Evolutionary conservation across 2,329 filamentous ascomycete species (phyloP), one percentile per base, ranked within the genome.

Genomic region (Furcasterigmium furcatum): DNA sequence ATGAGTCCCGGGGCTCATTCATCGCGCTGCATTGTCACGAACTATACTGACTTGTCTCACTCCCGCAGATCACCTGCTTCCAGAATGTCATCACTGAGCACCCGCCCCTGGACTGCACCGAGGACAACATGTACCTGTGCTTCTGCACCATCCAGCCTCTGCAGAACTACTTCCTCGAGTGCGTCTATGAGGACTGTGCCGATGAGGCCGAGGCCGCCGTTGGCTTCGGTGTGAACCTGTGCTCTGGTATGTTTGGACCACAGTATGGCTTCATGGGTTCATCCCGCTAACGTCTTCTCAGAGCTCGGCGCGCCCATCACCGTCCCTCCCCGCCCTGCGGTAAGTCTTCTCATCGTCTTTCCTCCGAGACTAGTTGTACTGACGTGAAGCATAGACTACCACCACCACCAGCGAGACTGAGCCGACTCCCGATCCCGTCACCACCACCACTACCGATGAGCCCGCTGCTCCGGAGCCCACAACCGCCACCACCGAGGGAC

Each of bases 81-180:
- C 50, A 54, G 41, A 45, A 44, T 4, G 52, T 61, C 20, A 52
- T 61, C 44, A 56, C 54, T 13, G 59, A 59, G 16, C 52, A 56
- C 27, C 59, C 59, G 30, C 59, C 59, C 1, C 49, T 53, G 18
- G 47, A 46, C 4, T 61, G 59, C 43, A 62, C 55, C 38, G 59
- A 62, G 45, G 50, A 46, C n/a, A 58, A 54, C 22, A 61, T 59
- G 52, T 62, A 62, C 43, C 51, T 58, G 10, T 62, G 59, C 52
- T 61, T 61, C 53, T 61, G 59, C 46, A 58, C 55, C 9, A 52
- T 48, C 44, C 43, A 53, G 14, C 36, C 40, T 0, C 53, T 60
- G 2, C 58, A 61, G 30, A 24, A 35, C 19, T 54, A 53, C 43
- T 61, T 59, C 45, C 30, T 51, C 3, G 50, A 61, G 16, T 60